A percentile compares a stretch with the other conserved stretches of the same genome.
Conservation (phyloP, 495 filamentous ascomycete species). For the Penicillium silybi region DNA sequence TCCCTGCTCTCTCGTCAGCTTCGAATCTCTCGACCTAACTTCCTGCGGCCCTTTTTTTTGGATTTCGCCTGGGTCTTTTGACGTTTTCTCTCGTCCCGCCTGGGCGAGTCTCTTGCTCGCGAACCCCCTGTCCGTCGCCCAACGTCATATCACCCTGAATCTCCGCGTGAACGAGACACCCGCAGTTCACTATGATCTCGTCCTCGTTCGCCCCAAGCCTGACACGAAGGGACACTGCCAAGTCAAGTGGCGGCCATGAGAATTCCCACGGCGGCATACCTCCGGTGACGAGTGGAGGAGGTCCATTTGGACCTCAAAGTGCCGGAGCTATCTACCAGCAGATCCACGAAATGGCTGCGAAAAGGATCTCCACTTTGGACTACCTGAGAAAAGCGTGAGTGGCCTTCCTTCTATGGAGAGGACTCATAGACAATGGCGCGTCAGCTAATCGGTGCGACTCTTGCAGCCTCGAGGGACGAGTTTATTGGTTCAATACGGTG, state of each 20-base stretch:
- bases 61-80: background rate
- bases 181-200: conserved; percentile 29
- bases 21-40: background rate
- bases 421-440: background rate
- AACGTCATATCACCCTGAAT: conserved; percentile 4
- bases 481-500: conserved; percentile 97
- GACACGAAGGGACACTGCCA: conserved; percentile 36
- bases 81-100: background rate
- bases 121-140: conserved; percentile 3
- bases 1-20: background rate
- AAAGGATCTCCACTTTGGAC: conserved; percentile 92
- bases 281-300: conserved; percentile 30
- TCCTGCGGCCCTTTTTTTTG: background rate
- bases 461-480: conserved; percentile 80
- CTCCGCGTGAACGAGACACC: background rate
- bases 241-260: conserved; percentile 33
- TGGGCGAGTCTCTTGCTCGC: background rate
- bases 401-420: background rate
- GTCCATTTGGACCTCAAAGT: conserved; percentile 53
- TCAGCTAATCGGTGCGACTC: background rate
- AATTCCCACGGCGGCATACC: conserved; percentile 19
- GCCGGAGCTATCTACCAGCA: conserved; percentile 71
- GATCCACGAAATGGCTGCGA: conserved; percentile 83
- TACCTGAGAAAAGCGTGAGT: conserved; percentile 89
- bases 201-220: conserved; percentile 34